Conservation (phyloP, 805 yeast genomes). For the Kazachstania martiniae region DNA sequence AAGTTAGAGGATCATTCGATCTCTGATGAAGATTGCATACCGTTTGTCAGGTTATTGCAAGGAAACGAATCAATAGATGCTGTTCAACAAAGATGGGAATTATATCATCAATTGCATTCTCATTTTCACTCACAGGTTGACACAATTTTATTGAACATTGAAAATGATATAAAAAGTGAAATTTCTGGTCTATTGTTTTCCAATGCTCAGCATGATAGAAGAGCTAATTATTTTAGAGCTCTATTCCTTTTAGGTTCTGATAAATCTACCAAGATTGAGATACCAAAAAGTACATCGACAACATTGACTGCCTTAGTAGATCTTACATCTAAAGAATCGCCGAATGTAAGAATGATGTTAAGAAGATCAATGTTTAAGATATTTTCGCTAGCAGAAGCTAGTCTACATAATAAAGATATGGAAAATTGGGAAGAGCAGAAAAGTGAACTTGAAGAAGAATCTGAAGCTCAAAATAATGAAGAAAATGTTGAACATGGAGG, state of each 20-base stretch:
- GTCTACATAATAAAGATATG: conserved; percentile 4
- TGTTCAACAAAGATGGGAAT: conserved; percentile 31
- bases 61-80: conserved; percentile 34
- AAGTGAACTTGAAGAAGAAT: conserved; percentile 4
- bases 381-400: conserved; percentile 16
- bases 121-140: conserved; percentile 25
- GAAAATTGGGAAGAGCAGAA: conserved; percentile 3
- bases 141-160: conserved; percentile 24
- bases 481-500: conserved; percentile 3
- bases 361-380: conserved; percentile 27
- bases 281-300: conserved; percentile 16
- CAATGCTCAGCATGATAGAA: conserved; percentile 4
- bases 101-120: conserved; percentile 28
- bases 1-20: conserved; percentile 4
- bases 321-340: conserved; percentile 30
- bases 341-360: conserved; percentile 29
- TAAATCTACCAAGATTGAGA: conserved; percentile 31
- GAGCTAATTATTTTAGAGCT: conserved; percentile 21
- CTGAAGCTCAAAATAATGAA: conserved; percentile 2
- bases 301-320: conserved; percentile 23
- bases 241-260: conserved; percentile 36
- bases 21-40: conserved; percentile 16
- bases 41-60: conserved; percentile 34
- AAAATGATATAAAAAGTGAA: conserved; percentile 28
- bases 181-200: conserved; percentile 17